phyloP scores from a whole-genome alignment of 768 basidiomycete species.

The Piloderma croceum region DNA sequence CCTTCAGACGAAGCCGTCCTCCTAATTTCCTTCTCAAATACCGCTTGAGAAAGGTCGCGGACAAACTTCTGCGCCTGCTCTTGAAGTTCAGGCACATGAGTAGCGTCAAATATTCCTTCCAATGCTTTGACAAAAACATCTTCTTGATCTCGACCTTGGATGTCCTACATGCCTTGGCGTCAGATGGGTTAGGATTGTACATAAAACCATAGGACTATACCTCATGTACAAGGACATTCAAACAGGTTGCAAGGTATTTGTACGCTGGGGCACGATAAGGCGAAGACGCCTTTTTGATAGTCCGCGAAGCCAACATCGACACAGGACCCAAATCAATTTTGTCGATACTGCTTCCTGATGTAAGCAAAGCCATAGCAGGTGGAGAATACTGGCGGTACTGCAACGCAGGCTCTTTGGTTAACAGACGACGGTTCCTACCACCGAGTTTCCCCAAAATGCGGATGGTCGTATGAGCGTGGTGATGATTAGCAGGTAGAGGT shows the following conservation, averaged over 20 bases:
- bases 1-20: constrained; percentile 52
- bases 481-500: constrained; percentile 83
- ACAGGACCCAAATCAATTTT: constrained; percentile 64
- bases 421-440: constrained; percentile 83
- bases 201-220: constrained; percentile 33
- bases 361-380: constrained; percentile 63
- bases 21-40: constrained; percentile 73
- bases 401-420: constrained; percentile 75
- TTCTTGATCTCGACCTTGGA: constrained; percentile 64
- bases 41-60: constrained; percentile 57
- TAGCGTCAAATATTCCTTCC: constrained; percentile 74
- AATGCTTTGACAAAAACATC: constrained; percentile 63
- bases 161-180: background rate
- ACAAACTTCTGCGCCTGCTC: constrained; percentile 67
- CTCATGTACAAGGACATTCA: constrained; percentile 70
- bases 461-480: constrained; percentile 89
- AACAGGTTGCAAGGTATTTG: constrained; percentile 62
- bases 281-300: constrained; percentile 46
- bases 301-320: constrained; percentile 57
- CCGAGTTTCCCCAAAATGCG: constrained; percentile 96
- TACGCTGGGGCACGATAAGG: constrained; percentile 57
- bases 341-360: constrained; percentile 64
- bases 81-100: constrained; percentile 63
- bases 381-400: constrained; percentile 67
- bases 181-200: constrained; percentile 2